Evolutionary conservation across 2,329 filamentous ascomycete species (phyloP).

Genomic region (Alternaria infectoria): DNA sequence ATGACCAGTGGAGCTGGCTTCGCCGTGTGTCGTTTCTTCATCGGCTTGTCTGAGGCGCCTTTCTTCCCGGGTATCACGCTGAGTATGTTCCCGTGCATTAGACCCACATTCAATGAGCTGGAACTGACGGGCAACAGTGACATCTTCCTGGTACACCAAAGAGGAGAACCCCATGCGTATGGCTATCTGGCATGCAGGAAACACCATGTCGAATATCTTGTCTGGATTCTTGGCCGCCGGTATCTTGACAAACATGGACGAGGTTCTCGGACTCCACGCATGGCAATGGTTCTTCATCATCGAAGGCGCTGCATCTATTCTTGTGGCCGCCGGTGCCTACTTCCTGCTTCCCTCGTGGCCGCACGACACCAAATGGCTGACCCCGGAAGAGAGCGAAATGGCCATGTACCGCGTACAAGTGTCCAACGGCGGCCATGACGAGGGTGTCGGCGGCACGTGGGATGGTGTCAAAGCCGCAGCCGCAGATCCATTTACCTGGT

Average conservation of each 20-base stretch:
- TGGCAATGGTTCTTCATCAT: constrained; percentile 58
- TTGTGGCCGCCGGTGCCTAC: constrained; percentile 43
- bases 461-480: constrained; percentile 47
- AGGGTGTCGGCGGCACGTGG: constrained; percentile 52
- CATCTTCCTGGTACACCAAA: constrained; percentile 57
- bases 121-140: constrained; percentile 13
- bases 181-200: constrained; percentile 56
- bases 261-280: constrained; percentile 41
- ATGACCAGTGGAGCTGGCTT: constrained; percentile 46
- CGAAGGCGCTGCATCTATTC: constrained; percentile 62
- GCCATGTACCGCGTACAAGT: constrained; percentile 37
- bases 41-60: constrained; percentile 48
- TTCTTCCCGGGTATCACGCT: constrained; percentile 49
- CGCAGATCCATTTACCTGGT: constrained; percentile 51
- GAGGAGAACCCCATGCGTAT: constrained; percentile 54
- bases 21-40: constrained; percentile 46
- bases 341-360: constrained; percentile 37
- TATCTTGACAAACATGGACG: constrained; percentile 54
- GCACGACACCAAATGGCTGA: constrained; percentile 19
- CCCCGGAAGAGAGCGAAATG: constrained; percentile 29
- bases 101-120: fast-evolving
- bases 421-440: constrained; percentile 40
- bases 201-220: constrained; percentile 55
- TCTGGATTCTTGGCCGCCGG: constrained; percentile 55
- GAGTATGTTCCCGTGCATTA: constrained; percentile 34